These are phyloP conservation scores for Begonia loranthoides DNA, from an alignment of 306 rosid genomes.

Conservation along the genomic window DNA sequence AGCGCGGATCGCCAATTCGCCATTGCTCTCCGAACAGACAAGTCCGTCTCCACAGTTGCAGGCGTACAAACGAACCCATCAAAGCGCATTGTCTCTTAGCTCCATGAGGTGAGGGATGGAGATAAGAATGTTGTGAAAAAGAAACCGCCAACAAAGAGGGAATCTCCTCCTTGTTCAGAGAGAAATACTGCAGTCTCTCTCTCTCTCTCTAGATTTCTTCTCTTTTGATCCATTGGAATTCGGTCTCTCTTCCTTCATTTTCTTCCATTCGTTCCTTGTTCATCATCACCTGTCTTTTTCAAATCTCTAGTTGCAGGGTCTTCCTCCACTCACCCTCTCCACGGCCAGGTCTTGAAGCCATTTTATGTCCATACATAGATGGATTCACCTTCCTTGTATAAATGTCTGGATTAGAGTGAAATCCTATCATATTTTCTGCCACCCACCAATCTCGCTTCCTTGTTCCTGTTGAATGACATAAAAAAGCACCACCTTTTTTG, in stretches of 20 bases:
- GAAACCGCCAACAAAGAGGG: slow-evolving; percentile 27
- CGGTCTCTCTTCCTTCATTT: slow-evolving; percentile 36
- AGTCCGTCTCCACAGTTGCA: too few relatives aligned
- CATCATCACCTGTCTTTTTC: slow-evolving; percentile 38
- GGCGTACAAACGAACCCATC: too few relatives aligned
- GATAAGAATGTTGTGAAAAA: slow-evolving; percentile 38
- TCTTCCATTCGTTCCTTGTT: slow-evolving; percentile 64
- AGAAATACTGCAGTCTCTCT: background rate
- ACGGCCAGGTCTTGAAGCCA: slow-evolving; percentile 26
- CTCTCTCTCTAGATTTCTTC: too few relatives aligned
- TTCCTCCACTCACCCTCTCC: slow-evolving; percentile 70
- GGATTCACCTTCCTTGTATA: background rate
- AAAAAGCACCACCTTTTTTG: background rate
- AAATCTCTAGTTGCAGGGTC: slow-evolving; percentile 23
- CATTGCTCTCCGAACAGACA: too few relatives aligned
- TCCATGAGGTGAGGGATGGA: slow-evolving; percentile 11
- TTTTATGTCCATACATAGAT: slow-evolving; percentile 2
- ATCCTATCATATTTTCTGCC: slow-evolving; percentile 8
- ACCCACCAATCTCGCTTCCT: slow-evolving; percentile 11
- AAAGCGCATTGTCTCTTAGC: too few relatives aligned
- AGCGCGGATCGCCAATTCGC: too few relatives aligned
- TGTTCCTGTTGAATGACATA: slow-evolving; percentile 15
- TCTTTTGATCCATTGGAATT: slow-evolving; percentile 44
- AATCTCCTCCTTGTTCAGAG: background rate
- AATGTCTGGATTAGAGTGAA: slow-evolving; percentile 1